phyloP scores from a whole-genome alignment of 2,329 filamentous ascomycete species.

The Fusarium ramigenum region DNA sequence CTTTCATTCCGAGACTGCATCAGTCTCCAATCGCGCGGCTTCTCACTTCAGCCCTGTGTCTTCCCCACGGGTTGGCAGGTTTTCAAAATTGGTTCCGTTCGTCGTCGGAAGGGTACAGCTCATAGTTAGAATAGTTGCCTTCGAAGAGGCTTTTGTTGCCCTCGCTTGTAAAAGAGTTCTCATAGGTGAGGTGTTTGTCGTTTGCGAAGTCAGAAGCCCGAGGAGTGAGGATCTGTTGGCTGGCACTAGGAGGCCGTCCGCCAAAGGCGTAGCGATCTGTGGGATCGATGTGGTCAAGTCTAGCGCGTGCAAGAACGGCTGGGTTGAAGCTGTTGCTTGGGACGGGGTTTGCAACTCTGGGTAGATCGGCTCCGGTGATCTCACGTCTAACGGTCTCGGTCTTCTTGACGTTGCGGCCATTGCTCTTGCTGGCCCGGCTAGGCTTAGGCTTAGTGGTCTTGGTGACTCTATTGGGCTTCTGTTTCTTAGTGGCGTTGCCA shows the following conservation, averaged over 20 bases:
- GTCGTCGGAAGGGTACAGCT: not conserved
- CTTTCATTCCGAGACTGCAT: not conserved
- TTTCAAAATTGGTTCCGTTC: not conserved
- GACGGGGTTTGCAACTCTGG: not conserved
- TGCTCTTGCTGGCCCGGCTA: not conserved
- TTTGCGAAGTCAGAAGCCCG: not conserved
- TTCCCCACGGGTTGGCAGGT: not conserved
- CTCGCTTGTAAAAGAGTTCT: not conserved
- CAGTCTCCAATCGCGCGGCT: not conserved
- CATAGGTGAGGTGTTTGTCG: not conserved
- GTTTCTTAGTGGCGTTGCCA: not conserved
- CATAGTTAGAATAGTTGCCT: not conserved
- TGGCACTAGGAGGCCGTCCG: not conserved
- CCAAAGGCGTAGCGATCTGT: not conserved
- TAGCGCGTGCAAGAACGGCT: not conserved
- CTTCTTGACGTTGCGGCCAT: not conserved
- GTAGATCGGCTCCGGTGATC: not conserved
- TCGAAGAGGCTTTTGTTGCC: not conserved
- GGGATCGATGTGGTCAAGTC: not conserved
- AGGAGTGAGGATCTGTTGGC: not conserved
- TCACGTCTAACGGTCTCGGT: not conserved
- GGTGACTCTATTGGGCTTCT: not conserved
- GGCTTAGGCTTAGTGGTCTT: not conserved
- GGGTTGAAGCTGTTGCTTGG: not conserved
- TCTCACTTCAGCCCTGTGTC: constrained; percentile 25